phyloP scores from a whole-genome alignment of 2,329 filamentous ascomycete species.

The Calonectria multiphialidica region DNA sequence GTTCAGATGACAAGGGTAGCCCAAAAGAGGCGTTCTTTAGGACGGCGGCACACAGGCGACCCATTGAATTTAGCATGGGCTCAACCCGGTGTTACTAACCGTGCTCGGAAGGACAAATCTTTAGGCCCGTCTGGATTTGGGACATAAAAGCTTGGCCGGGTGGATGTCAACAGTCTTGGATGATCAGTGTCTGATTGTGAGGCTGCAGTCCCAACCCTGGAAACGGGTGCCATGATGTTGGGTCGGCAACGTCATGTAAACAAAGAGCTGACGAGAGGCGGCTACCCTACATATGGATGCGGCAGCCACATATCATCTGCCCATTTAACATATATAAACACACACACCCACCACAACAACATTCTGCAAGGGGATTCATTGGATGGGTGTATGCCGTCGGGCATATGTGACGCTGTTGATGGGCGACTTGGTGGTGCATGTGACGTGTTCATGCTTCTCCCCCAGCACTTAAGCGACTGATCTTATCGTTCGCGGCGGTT shows the following conservation, averaged over 20 bases:
- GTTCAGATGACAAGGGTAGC: constrained; percentile 1
- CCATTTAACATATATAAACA: not conserved
- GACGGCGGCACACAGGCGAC: not conserved
- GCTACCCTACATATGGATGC: constrained; percentile 9
- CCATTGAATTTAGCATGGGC: not conserved
- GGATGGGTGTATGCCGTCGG: not conserved
- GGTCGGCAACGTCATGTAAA: constrained; percentile 13
- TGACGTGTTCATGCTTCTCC: constrained; percentile 23
- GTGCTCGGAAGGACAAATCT: constrained; percentile 13
- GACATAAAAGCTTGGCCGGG: not conserved
- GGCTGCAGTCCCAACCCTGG: not conserved
- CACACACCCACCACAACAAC: not conserved
- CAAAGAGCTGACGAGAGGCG: not conserved
- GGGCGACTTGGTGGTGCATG: not conserved
- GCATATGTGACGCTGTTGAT: not conserved
- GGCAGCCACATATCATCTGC: not conserved
- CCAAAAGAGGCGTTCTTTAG: constrained; percentile 12
- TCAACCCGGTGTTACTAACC: constrained; percentile 11
- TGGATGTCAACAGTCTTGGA: not conserved
- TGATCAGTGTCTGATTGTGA: constrained; percentile 4
- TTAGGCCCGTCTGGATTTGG: not conserved
- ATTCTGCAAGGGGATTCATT: not conserved
- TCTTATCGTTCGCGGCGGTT: constrained; percentile 25
- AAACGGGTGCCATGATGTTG: not conserved
- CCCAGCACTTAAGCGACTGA: constrained; percentile 15